Evolutionary conservation across 202 grass and related monocot genomes (phyloP).

Genomic region (Bolboschoenoplectus hybrid): DNA sequence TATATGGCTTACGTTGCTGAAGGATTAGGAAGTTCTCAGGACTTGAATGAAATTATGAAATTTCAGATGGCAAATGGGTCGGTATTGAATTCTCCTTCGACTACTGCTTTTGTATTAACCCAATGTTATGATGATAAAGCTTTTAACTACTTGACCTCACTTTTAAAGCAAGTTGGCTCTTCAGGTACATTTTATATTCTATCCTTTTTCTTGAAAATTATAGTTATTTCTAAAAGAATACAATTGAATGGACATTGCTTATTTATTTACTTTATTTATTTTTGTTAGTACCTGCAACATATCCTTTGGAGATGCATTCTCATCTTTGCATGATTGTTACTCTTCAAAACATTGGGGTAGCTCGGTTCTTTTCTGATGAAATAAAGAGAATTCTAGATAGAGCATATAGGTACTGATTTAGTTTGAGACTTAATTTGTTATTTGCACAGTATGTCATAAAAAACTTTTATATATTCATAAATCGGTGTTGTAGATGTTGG

Average conservation of each 20-base stretch:
- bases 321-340: conserved; percentile 61
- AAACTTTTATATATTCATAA: conserved; percentile 2
- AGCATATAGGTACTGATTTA: conserved; percentile 52
- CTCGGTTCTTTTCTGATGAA: conserved; percentile 50
- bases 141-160: conserved; percentile 58
- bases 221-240: not conserved
- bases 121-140: conserved; percentile 60
- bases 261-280: conserved; percentile 29
- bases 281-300: conserved; percentile 54
- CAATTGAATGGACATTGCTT: not conserved
- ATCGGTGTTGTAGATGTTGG: conserved; percentile 55
- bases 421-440: conserved; percentile 23
- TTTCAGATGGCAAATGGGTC: conserved; percentile 81
- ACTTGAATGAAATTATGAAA: conserved; percentile 68
- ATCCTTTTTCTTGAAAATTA: conserved; percentile 24
- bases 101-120: conserved; percentile 66
- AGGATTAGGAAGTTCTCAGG: conserved; percentile 57
- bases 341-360: conserved; percentile 63
- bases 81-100: conserved; percentile 72
- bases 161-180: conserved; percentile 48
- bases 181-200: conserved; percentile 44
- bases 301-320: conserved; percentile 52
- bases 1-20: conserved; percentile 81
- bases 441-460: not conserved
- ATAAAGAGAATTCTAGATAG: conserved; percentile 58